phyloP scores from a whole-genome alignment of 1,139 yeast species.

The Candida sojae region DNA sequence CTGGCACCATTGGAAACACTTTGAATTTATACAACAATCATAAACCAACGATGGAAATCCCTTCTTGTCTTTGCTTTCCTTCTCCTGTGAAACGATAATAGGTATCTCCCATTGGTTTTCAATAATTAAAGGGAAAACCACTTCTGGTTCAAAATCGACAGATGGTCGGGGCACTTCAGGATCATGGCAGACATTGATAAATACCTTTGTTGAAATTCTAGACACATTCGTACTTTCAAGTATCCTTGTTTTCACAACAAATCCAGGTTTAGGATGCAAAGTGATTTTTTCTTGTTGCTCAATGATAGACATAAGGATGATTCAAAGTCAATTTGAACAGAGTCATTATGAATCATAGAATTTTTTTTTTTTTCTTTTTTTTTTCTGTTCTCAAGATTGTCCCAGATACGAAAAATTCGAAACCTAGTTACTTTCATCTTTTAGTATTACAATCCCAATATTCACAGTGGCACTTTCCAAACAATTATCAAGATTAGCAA shows the following conservation, averaged over 20 bases:
- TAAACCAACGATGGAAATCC: slow-evolving; percentile 65
- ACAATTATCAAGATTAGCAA: slow-evolving; percentile 20
- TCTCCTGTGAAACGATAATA: slow-evolving; percentile 60
- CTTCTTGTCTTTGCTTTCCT: slow-evolving; percentile 65
- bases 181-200: slow-evolving; percentile 74
- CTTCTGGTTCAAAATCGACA: slow-evolving; percentile 53
- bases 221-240: slow-evolving; percentile 30
- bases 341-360: background rate
- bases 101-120: slow-evolving; percentile 86
- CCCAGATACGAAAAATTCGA: no score
- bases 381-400: background rate
- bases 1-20: slow-evolving; percentile 63
- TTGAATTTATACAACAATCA: slow-evolving; percentile 73
- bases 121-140: slow-evolving; percentile 65
- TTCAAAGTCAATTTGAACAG: slow-evolving; percentile 6
- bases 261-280: slow-evolving; percentile 55
- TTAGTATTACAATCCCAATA: background rate
- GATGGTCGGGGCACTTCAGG: slow-evolving; percentile 56
- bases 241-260: slow-evolving; percentile 64
- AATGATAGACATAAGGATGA: slow-evolving; percentile 16
- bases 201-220: slow-evolving; percentile 59
- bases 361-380: background rate
- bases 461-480: background rate
- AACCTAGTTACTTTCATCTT: no score
- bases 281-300: slow-evolving; percentile 21